Base-by-base conservation (phyloP, 2,329 filamentous ascomycete genomes). In the Botrytis tulipae region DNA sequence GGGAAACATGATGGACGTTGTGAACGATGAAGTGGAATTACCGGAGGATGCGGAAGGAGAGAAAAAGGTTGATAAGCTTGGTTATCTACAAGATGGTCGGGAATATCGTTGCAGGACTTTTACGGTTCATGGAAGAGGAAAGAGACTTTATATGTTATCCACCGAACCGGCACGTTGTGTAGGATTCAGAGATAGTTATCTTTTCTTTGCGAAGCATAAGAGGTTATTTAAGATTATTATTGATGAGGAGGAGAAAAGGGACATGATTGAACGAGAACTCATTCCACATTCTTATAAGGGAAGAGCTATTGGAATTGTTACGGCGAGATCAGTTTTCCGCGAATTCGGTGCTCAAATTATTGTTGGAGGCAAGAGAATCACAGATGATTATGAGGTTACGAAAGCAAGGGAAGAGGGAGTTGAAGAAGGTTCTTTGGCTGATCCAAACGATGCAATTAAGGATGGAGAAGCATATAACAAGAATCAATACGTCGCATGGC, bases 201-300 rank as follows among this genome's bases (percentile, higher is more conserved):
- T 99, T 40, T 98, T 99, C 87, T 99, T 99, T 86, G 97, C 96
- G 76, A 99, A 98, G 84, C 96, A 99, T 83, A 93, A 93, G 81
- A 91, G 94, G 80, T 91, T 99, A 22, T 96, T 94, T 88, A 99
- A 99, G 85, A 97, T 99, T 80, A 97, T 99, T 79, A 93, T 98
- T 73, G 94, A 95, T 79, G 96, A 99, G 77, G 92, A 96, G n/a
- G 95, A 97, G 83, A 99, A 99, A 85, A 91, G 92, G 75, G 95
- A 98, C 83, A 89, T 99, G 85, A 99, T 99, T 80, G 94, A 97
- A 78, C 91, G 96, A 75, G 93, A 97, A 9, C 92, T 99, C 80
- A 97, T 99, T 76, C 96, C 96, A 1, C 96, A 98, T 85, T 97
- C 94, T 42, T 99, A 99, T 89, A 99, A 98, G 83, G 96, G 96